Percentiles rank a stretch among this genome's conserved stretches.
phyloP scores from a whole-genome alignment of 164 flowering plant genomes.

The Euptelea pleiosperma region DNA sequence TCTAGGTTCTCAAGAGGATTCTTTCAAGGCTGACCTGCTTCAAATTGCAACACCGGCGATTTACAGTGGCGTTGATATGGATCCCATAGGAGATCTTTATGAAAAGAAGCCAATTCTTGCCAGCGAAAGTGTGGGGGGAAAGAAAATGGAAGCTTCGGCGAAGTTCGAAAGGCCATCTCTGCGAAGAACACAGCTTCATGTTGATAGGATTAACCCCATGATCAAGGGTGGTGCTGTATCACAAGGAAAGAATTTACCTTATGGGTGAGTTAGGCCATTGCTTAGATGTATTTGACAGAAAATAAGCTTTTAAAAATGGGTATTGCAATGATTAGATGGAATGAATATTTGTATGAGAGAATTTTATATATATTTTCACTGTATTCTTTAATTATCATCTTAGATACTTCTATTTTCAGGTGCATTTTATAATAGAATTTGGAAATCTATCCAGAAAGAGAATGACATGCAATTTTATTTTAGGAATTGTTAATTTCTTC shows the following conservation, averaged over 20 bases:
- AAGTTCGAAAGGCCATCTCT: conserved; percentile 83
- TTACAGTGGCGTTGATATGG: conserved; percentile 37
- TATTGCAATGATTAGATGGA: no score
- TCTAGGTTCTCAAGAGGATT: conserved; percentile 42
- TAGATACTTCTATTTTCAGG: no score
- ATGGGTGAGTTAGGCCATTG: conserved; percentile 37
- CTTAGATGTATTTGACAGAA: no score
- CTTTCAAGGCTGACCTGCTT: conserved; percentile 42
- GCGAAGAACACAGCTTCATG: conserved; percentile 32
- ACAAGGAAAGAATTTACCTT: conserved; percentile 47
- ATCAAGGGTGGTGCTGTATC: conserved; percentile 35
- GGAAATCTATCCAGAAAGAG: conserved; percentile 5
- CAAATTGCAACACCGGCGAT: conserved; percentile 37
- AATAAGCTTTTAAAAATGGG: no score
- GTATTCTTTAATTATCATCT: neutral
- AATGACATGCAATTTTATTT: neutral
- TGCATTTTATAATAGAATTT: no score
- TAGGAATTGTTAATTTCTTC: conserved; percentile 1
- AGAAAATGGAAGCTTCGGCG: conserved; percentile 37
- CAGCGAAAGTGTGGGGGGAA: conserved; percentile 32
- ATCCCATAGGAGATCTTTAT: conserved; percentile 47
- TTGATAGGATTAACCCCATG: conserved; percentile 44
- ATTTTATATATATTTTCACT: neutral
- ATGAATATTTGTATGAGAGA: conserved; percentile 5
- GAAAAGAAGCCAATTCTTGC: conserved; percentile 54